Percentiles rank a stretch among this genome's conserved stretches.
Conservation (phyloP, 495 filamentous ascomycete genomes). For the Zalerion maritima region DNA sequence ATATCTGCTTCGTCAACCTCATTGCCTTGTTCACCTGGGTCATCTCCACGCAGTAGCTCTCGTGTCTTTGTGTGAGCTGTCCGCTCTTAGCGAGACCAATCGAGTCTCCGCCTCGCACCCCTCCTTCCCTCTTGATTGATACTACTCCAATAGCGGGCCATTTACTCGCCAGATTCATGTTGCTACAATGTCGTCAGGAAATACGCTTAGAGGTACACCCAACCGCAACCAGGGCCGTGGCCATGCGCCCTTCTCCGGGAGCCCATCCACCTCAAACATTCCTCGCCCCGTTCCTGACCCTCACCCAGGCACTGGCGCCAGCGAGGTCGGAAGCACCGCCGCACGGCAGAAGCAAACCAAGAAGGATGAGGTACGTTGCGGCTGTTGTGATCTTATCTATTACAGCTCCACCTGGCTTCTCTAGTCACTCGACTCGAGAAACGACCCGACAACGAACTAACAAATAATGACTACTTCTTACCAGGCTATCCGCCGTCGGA, state of each 20-base stretch:
- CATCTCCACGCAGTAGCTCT: too few relatives aligned
- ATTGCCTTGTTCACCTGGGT: background rate
- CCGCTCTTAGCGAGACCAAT: too few relatives aligned
- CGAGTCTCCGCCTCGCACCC: too few relatives aligned
- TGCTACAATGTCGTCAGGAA: too few relatives aligned
- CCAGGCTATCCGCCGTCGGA: conserved; percentile 88
- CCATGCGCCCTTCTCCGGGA: conserved; percentile 53
- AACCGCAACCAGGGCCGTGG: conserved; percentile 45
- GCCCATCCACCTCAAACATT: conserved; percentile 55
- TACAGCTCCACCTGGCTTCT: conserved; percentile 1
- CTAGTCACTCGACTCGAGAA: conserved; percentile 2
- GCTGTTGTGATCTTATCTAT: background rate
- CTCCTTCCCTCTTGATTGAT: background rate
- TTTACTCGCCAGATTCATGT: too few relatives aligned
- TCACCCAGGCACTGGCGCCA: conserved; percentile 31
- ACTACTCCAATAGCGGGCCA: too few relatives aligned
- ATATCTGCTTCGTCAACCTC: too few relatives aligned
- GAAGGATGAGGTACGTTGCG: conserved; percentile 81
- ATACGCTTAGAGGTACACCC: conserved; percentile 49
- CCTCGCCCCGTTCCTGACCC: conserved; percentile 68
- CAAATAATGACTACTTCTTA: conserved; percentile 2
- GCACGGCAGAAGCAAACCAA: conserved; percentile 90
- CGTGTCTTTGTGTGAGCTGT: too few relatives aligned
- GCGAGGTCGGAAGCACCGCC: conserved; percentile 61
- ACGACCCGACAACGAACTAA: conserved; percentile 1